Conservation (phyloP, 441 rosid species). For the Brassica balearica region DNA sequence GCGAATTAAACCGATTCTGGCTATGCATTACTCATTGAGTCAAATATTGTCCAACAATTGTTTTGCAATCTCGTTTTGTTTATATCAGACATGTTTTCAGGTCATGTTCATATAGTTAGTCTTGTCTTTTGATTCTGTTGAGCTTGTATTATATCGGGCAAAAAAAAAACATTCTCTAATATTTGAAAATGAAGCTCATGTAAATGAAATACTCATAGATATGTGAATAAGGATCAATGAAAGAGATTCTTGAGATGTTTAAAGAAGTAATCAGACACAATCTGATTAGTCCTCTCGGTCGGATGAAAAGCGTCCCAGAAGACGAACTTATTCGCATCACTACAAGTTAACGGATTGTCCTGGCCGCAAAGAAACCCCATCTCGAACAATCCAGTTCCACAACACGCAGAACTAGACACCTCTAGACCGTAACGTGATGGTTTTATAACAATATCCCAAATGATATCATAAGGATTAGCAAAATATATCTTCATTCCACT, state of each 20-base stretch:
- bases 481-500: constrained; percentile 54
- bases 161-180: neutral
- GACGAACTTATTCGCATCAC: constrained; percentile 62
- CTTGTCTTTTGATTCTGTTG: neutral
- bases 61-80: too few species aligned
- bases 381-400: constrained; percentile 70
- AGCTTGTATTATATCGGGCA: neutral
- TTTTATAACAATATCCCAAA: constrained; percentile 51
- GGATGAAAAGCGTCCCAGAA: constrained; percentile 83
- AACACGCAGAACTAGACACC: constrained; percentile 62
- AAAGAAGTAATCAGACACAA: constrained; percentile 49
- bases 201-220: neutral
- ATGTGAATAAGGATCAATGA: constrained; percentile 18
- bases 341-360: constrained; percentile 54
- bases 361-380: constrained; percentile 56
- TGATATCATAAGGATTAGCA: constrained; percentile 54
- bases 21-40: neutral
- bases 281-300: constrained; percentile 55
- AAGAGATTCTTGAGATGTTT: constrained; percentile 41
- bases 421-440: constrained; percentile 64
- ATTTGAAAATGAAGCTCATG: constrained; percentile 1
- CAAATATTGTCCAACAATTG: neutral
- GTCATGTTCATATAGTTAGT: neutral
- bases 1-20: too few species aligned
- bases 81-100: too few species aligned